Evolutionary conservation across 805 yeast genomes (phyloP).

Genomic region (Metschnikowia colocasiae): DNA sequence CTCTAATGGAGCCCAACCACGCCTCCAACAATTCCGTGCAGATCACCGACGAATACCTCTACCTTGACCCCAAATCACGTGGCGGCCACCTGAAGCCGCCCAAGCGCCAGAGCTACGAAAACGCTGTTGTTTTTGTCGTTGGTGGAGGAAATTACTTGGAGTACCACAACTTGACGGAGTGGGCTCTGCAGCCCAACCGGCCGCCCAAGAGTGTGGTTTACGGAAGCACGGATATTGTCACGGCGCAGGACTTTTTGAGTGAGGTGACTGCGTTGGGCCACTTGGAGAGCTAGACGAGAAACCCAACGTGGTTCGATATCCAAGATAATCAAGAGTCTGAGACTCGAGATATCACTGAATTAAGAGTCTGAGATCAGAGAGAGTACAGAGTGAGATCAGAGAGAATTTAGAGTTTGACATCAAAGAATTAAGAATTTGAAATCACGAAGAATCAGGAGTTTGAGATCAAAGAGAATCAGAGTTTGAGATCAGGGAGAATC

Average conservation of each 20-base stretch:
- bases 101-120: conserved; percentile 73
- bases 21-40: conserved; percentile 61
- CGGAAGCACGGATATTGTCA: conserved; percentile 77
- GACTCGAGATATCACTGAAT: no score
- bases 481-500: no score
- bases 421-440: no score
- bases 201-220: conserved; percentile 60
- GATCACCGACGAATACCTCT: conserved; percentile 84
- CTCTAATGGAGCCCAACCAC: conserved; percentile 77
- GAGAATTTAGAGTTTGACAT: no score
- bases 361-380: no score
- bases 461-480: no score
- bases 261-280: conserved; percentile 49
- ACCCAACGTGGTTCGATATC: no score
- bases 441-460: no score
- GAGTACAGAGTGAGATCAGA: no score
- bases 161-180: conserved; percentile 90
- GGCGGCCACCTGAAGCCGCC: conserved; percentile 91
- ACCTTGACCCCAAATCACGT: conserved; percentile 85
- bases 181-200: conserved; percentile 49
- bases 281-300: conserved; percentile 10
- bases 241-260: conserved; percentile 64
- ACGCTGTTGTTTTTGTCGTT: conserved; percentile 83
- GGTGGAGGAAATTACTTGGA: conserved; percentile 97
- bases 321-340: no score